These are phyloP conservation scores for Fusarium sp. DNA, from an alignment of 2,329 filamentous ascomycete genomes.

Conservation along the genomic window DNA sequence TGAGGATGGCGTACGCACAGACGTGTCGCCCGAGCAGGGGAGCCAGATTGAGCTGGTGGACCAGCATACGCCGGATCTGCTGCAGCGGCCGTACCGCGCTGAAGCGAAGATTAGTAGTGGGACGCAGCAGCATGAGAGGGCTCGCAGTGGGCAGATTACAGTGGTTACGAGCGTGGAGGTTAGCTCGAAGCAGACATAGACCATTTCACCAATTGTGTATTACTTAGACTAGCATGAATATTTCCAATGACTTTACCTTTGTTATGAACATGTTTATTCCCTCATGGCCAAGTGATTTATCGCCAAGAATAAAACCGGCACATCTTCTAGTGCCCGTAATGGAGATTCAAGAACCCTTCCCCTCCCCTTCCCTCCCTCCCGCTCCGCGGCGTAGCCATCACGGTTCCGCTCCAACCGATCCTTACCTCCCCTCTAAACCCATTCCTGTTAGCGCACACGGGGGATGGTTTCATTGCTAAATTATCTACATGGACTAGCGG, in stretches of 20 bases:
- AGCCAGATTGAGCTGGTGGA: slow-evolving; percentile 46
- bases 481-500: neutral
- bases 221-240: neutral
- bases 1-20: slow-evolving; percentile 26
- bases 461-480: slow-evolving; percentile 22
- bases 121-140: neutral
- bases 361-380: neutral
- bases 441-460: neutral
- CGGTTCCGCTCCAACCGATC: slow-evolving; percentile 10
- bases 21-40: slow-evolving; percentile 29
- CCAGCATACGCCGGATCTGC: slow-evolving; percentile 18
- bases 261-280: neutral
- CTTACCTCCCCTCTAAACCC: neutral
- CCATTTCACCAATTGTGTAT: neutral
- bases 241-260: too few species aligned
- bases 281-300: neutral
- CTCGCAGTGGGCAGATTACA: slow-evolving; percentile 35
- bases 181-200: slow-evolving; percentile 13
- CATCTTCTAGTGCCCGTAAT: neutral
- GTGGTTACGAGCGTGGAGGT: slow-evolving; percentile 44
- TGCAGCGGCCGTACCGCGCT: slow-evolving; percentile 18
- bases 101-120: slow-evolving; percentile 9
- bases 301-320: neutral
- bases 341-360: neutral
- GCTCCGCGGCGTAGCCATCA: neutral